phyloP scores from a whole-genome alignment of 2,329 filamentous ascomycete species.

The Scolecobasidium constrictum region DNA sequence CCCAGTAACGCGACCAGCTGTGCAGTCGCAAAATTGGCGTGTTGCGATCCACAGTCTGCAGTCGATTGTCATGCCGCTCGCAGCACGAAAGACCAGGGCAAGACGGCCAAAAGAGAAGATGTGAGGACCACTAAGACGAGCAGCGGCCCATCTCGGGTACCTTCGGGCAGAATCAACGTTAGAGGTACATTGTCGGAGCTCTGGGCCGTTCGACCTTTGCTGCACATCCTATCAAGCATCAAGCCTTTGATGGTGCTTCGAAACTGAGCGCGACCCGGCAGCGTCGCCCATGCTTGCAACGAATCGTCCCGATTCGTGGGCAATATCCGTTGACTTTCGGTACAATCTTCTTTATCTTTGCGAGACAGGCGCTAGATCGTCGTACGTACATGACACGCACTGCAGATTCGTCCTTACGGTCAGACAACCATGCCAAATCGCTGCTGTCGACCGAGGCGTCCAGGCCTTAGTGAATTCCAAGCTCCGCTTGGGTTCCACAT shows the following conservation, averaged over 20 bases:
- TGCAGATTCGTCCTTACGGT: neutral
- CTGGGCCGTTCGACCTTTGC: neutral
- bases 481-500: neutral
- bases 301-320: neutral
- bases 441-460: neutral
- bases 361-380: neutral
- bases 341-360: conserved; percentile 1
- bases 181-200: neutral
- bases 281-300: neutral
- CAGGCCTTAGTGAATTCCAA: neutral
- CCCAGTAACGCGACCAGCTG: no score
- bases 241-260: neutral
- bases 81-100: no score
- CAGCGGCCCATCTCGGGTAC: neutral
- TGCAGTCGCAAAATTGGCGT: neutral
- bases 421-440: neutral
- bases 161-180: neutral
- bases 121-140: no score
- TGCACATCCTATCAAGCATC: no score
- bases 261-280: neutral
- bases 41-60: neutral
- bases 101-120: no score
- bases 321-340: neutral
- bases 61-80: no score
- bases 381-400: neutral